Base-by-base conservation (phyloP, 2,329 filamentous ascomycete species). In the Madurella mycetomatis region DNA sequence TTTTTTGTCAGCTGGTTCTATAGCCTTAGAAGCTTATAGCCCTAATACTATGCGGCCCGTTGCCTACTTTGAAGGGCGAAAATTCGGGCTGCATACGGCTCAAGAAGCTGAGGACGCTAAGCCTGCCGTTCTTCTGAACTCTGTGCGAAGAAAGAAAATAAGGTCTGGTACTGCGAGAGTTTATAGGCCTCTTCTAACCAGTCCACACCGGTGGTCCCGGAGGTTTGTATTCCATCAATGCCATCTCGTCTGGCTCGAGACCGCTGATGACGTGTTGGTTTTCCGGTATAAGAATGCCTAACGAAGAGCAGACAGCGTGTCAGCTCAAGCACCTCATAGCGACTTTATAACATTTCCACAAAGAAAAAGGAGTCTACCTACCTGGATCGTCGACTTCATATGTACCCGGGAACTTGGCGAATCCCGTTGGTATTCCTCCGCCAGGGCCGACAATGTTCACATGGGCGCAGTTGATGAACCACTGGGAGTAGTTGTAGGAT, bases 381-480 rank as follows among this genome's bases (percentile, higher is more conserved):
- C 57, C 57, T 9, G 57, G 49, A 19, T 57, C 49, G 2, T 57
- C 47, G n/a, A 31, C 17, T 2, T 47, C 11, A 18, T 60, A 60
- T 1, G 55, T 55, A 9, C 57, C 57, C 1, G 57, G 57, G 31
- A 60, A 60, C 30, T 41, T 50, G 2, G 49, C 52, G 19, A 60
- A 60, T 7, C 40, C 55, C 5, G 55, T 52, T 8, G 57, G 57
- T 12, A 25, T 53, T 5, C 57, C 57, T 8, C 57, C 57, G 5
- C 57, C 57, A 0, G 47, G 47, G 12, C 57, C 57, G 25, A 55
- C 45, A 19, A 60, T 54, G 39, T 60, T 57, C n/a, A 60, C 47
- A 12, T 51, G 34, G 7, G 57, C 57, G 47, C 57, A 60, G 57
- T 60, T 60, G 43, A 60, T 44, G 25, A 55, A 60, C 37, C 47